These are phyloP conservation scores for Rhodotorula mucilaginosa DNA, from an alignment of 1,284 basidiomycete genomes.

Conservation along the genomic window DNA sequence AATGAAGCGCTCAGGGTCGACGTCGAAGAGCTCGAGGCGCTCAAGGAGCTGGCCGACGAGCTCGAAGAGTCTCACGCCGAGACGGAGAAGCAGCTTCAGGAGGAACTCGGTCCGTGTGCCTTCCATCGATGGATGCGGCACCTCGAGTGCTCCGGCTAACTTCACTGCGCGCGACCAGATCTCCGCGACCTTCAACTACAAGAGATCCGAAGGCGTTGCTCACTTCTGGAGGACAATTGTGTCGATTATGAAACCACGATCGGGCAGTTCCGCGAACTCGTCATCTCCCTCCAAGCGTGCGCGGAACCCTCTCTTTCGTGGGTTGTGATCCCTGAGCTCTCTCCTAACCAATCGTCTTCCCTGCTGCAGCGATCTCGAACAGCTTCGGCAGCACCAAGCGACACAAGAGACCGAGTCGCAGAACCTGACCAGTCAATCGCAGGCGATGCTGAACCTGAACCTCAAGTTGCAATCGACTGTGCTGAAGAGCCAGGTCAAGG, in stretches of 20 bases:
- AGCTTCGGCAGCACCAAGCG: constrained; percentile 75
- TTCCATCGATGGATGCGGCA: background rate
- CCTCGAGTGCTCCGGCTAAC: background rate
- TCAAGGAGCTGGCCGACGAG: constrained; percentile 95
- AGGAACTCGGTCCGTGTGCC: constrained; percentile 69
- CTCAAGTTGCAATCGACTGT: constrained; percentile 85
- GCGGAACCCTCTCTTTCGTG: constrained; percentile 26
- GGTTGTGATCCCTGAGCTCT: constrained; percentile 2
- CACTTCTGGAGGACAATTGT: constrained; percentile 69
- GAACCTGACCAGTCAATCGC: constrained; percentile 71
- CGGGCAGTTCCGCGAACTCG: constrained; percentile 83
- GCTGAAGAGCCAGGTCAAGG: constrained; percentile 80
- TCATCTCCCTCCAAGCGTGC: constrained; percentile 74
- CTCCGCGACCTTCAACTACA: constrained; percentile 66
- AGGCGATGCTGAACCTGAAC: constrained; percentile 81
- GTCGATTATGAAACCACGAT: constrained; percentile 85
- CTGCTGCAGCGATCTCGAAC: constrained; percentile 69
- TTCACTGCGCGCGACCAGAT: constrained; percentile 54
- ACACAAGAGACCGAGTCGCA: constrained; percentile 74
- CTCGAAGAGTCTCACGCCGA: constrained; percentile 95
- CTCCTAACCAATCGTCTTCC: background rate
- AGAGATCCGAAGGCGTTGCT: constrained; percentile 65
- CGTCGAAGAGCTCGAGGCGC: constrained; percentile 82
- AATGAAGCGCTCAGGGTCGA: constrained; percentile 94
- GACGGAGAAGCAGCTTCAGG: constrained; percentile 86